Base-by-base conservation (phyloP, 2,329 filamentous ascomycete species). In the Sclerotinia spermophila region DNA sequence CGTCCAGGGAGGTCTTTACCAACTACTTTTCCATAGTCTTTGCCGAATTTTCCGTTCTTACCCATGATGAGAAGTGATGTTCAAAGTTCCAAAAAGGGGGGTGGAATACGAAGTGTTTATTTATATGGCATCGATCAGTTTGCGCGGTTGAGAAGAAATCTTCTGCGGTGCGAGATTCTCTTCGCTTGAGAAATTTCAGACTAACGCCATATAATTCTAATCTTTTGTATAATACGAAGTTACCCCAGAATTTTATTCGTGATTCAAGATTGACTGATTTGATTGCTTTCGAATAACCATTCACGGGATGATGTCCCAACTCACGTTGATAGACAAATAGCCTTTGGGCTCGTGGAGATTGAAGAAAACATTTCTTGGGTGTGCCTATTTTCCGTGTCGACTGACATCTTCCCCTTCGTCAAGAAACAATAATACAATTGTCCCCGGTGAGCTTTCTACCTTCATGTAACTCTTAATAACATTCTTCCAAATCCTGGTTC, bases 11-110 rank as follows among this genome's bases (percentile, higher is more conserved):
- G 64, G 27, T 77, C 74, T 53, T 75, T 76, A 11, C 74, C 73
- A 27, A 77, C 74, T 1, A 78, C 74, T 58, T 75, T 76, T 2
- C 77, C 77, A 64, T 75, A 74, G 24, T 71, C 68, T 71, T 74
- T 77, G 27, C 66, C 70, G 42, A 72, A 75, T 45, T 71, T 75
- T 21, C 75, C 74, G 45, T 75, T 75, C 55, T 76, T 77, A 0
- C 77, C 76, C 77, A 77, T 77, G 44, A 67, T 67, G 51, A 70
- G 27, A 35, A 24, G 0, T 44, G 64, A 62, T 44, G 15, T 71
- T 38, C 33, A 53, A 21, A 30, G 8, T 1, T 21, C n/a, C n/a
- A n/a, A n/a, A n/a, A n/a, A n/a, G n/a, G n/a, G n/a, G n/a, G n/a
- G 58, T 44, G 10, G 35, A 15, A 65, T 53, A 53, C 5, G 17